Evolutionary conservation across 108 stramenopile genomes (phyloP).

Genomic region (Fragilaria crotonensis): DNA sequence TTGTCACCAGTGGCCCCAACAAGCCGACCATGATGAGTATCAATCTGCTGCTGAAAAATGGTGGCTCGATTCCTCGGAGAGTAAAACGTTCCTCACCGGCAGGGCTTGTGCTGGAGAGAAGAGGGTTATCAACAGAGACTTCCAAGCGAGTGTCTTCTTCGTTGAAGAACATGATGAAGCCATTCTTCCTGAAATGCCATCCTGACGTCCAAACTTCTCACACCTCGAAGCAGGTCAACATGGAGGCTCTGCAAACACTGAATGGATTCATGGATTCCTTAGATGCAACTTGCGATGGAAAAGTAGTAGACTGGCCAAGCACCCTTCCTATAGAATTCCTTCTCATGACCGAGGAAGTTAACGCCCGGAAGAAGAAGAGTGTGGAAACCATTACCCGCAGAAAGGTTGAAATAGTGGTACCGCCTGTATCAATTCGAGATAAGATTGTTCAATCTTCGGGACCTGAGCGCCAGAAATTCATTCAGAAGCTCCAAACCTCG

Average conservation of each 20-base stretch:
- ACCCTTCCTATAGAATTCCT: slow-evolving; percentile 4
- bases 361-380: slow-evolving; percentile 1
- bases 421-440: slow-evolving; percentile 6
- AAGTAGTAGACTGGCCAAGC: slow-evolving; percentile 1
- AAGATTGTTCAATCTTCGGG: background rate
- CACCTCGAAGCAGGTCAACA: slow-evolving; percentile 45
- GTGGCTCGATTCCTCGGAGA: too few species aligned
- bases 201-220: slow-evolving; percentile 50
- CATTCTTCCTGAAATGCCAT: slow-evolving; percentile 75
- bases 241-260: slow-evolving; percentile 68
- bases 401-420: slow-evolving; percentile 32
- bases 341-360: background rate
- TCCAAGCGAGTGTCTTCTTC: background rate
- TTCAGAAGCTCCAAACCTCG: slow-evolving; percentile 15
- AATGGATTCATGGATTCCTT: slow-evolving; percentile 63
- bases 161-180: slow-evolving; percentile 55
- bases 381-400: slow-evolving; percentile 23
- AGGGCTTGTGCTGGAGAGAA: too few species aligned
- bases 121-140: background rate
- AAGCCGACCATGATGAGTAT: too few species aligned
- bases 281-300: slow-evolving; percentile 15
- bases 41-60: too few species aligned
- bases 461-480: background rate
- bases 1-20: too few species aligned
- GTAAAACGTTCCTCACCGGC: too few species aligned